phyloP scores from a whole-genome alignment of 2,329 filamentous ascomycete species.

The Venturia carpophila region DNA sequence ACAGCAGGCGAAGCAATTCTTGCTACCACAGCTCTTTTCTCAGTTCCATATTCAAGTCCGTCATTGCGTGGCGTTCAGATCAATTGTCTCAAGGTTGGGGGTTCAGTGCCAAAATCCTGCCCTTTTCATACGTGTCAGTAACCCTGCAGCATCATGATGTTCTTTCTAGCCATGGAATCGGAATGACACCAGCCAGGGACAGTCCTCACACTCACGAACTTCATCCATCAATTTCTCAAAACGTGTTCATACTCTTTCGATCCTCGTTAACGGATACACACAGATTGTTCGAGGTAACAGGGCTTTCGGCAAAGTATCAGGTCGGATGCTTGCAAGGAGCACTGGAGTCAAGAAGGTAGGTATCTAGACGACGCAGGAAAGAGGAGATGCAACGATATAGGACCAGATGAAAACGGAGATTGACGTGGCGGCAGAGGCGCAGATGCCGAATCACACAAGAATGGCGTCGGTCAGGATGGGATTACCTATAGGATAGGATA shows the following conservation, averaged over 20 bases:
- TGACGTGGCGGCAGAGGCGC: conserved; percentile 1
- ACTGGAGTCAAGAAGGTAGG: neutral
- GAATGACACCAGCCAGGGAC: neutral
- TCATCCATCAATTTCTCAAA: neutral
- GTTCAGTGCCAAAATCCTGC: neutral
- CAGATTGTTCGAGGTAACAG: neutral
- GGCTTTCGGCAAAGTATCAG: neutral
- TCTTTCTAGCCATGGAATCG: neutral
- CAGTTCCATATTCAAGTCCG: neutral
- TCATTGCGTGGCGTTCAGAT: neutral
- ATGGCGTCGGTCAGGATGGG: conserved; percentile 4
- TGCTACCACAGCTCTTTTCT: conserved; percentile 9
- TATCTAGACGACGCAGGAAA: neutral
- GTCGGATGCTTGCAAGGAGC: neutral
- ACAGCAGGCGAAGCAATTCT: neutral
- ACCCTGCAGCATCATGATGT: neutral
- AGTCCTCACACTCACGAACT: neutral
- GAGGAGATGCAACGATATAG: neutral
- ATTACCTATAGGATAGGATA: too few relatives aligned
- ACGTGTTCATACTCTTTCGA: neutral
- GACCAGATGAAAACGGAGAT: conserved; percentile 2
- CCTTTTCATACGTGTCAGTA: neutral
- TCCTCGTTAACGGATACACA: neutral
- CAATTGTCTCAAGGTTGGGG: neutral
- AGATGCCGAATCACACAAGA: conserved; percentile 7